phyloP scores from a whole-genome alignment of 129 eudicot genomes.

The Silybum marianum region DNA sequence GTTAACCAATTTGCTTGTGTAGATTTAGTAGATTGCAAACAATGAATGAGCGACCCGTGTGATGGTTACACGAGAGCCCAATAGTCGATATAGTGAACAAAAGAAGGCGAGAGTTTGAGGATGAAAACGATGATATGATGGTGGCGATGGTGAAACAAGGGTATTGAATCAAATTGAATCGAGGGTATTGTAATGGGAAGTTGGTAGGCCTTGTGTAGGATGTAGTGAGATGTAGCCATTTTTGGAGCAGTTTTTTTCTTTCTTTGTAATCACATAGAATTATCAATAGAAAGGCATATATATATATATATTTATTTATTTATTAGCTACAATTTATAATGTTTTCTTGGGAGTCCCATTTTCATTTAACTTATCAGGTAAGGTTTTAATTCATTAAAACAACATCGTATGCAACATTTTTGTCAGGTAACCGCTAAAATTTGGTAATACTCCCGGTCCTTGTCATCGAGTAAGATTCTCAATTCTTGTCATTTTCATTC shows the following conservation, averaged over 20 bases:
- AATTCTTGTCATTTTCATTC: no score
- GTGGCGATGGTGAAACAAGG: not conserved
- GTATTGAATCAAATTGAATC: not conserved
- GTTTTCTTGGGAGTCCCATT: not conserved
- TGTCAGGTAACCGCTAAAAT: no score
- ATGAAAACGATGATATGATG: not conserved
- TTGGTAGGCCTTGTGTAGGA: not conserved
- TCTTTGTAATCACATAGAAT: not conserved
- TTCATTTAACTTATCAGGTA: no score
- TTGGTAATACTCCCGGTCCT: no score
- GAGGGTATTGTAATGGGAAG: not conserved
- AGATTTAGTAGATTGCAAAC: not conserved
- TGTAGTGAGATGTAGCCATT: constrained; percentile 3
- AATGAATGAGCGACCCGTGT: not conserved
- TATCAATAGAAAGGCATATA: not conserved
- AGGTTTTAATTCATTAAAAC: no score
- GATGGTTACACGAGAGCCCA: not conserved
- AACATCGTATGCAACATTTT: no score
- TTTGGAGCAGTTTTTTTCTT: not conserved
- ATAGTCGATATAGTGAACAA: not conserved
- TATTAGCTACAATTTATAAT: not conserved
- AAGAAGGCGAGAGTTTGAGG: not conserved
- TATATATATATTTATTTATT: no score
- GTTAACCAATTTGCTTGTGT: not conserved
- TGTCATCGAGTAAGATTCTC: no score